Evolutionary conservation across 495 filamentous ascomycete species (phyloP).

Genomic region (Thozetella sp.): DNA sequence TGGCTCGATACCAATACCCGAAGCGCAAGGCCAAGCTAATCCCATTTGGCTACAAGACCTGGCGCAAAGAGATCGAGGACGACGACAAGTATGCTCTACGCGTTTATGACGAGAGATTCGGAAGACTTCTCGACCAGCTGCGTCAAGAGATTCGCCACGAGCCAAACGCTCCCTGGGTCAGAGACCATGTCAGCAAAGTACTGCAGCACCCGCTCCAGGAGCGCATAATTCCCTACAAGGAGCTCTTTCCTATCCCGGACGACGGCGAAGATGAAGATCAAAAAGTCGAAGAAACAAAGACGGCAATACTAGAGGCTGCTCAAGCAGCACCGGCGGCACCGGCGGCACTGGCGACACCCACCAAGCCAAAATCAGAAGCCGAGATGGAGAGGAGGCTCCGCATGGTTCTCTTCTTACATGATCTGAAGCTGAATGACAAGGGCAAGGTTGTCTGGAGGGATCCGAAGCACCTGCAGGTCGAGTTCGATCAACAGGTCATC

Average conservation of each 20-base stretch:
- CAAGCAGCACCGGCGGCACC: too few species aligned
- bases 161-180: neutral
- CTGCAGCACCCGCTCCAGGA: neutral
- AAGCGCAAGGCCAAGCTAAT: slow-evolving; percentile 6
- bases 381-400: slow-evolving; percentile 3
- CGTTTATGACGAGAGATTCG: neutral
- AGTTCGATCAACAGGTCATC: slow-evolving; percentile 7
- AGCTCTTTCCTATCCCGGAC: neutral
- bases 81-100: neutral
- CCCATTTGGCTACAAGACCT: neutral
- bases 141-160: neutral
- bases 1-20: neutral
- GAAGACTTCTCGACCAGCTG: neutral
- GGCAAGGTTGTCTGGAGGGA: slow-evolving; percentile 12
- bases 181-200: slow-evolving; percentile 6
- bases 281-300: too few species aligned
- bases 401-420: slow-evolving; percentile 1
- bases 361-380: slow-evolving; percentile 8
- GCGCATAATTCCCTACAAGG: neutral
- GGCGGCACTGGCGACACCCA: neutral
- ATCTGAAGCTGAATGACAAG: slow-evolving; percentile 6
- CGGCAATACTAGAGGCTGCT: too few species aligned
- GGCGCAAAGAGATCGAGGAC: neutral
- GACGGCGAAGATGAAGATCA: neutral
- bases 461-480: slow-evolving; percentile 18